These are phyloP conservation scores for Yamadazyma epiphylla DNA, from an alignment of 1,139 yeast genomes.

Conservation along the genomic window DNA sequence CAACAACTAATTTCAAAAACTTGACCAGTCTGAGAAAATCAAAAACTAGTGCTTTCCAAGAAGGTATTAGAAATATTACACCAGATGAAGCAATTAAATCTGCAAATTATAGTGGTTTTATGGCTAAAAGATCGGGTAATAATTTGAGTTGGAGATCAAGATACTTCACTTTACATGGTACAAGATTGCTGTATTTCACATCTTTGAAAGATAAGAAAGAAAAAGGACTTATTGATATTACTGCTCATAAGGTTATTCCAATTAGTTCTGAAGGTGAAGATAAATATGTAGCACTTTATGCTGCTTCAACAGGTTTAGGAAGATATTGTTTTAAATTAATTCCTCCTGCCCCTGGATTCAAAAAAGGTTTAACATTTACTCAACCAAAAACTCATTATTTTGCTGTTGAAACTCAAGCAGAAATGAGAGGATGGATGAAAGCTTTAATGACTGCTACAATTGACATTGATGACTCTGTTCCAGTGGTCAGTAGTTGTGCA, in stretches of 20 bases:
- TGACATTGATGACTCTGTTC: slow-evolving; percentile 89
- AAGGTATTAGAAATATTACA: slow-evolving; percentile 74
- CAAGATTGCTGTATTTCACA: slow-evolving; percentile 83
- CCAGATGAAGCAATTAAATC: slow-evolving; percentile 77
- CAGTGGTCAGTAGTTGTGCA: slow-evolving; percentile 90
- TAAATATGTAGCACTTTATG: slow-evolving; percentile 76
- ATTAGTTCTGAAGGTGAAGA: slow-evolving; percentile 53
- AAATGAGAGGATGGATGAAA: slow-evolving; percentile 93
- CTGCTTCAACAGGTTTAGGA: slow-evolving; percentile 92
- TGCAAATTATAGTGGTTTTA: slow-evolving; percentile 88
- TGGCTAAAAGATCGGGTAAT: slow-evolving; percentile 83
- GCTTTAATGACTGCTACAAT: slow-evolving; percentile 94
- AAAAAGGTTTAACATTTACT: slow-evolving; percentile 91
- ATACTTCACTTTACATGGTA: slow-evolving; percentile 86
- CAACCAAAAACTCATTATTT: slow-evolving; percentile 94
- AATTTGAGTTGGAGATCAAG: slow-evolving; percentile 91
- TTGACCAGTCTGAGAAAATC: slow-evolving; percentile 45
- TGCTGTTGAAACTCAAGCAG: slow-evolving; percentile 89
- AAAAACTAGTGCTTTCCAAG: slow-evolving; percentile 90
- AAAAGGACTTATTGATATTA: slow-evolving; percentile 90
- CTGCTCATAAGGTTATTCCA: slow-evolving; percentile 86
- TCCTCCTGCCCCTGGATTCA: slow-evolving; percentile 98
- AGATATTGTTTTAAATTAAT: slow-evolving; percentile 86
- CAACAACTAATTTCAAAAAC: slow-evolving; percentile 42
- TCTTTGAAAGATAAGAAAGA: slow-evolving; percentile 79